Conservation (phyloP, 306 rosid species). For the Echinosophora koreensis region DNA sequence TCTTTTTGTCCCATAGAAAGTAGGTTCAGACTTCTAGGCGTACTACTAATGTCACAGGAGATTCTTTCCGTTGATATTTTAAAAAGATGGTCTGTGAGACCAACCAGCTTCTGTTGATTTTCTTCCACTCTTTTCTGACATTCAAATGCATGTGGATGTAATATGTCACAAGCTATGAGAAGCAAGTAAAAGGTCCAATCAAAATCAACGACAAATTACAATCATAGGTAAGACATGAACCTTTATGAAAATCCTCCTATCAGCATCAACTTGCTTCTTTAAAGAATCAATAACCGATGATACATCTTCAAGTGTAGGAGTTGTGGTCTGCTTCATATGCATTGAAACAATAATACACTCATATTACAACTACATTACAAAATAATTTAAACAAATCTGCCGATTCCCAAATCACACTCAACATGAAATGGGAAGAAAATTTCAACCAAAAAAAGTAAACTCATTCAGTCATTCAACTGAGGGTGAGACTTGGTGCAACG, state of each 20-base stretch:
- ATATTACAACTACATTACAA: neutral
- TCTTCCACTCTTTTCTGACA: constrained; percentile 84
- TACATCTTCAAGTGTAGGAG: constrained; percentile 61
- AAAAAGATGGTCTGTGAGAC: constrained; percentile 63
- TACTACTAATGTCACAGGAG: constrained; percentile 44
- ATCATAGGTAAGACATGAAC: constrained; percentile 50
- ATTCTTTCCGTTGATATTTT: constrained; percentile 71
- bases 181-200: constrained; percentile 26
- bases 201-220: constrained; percentile 33
- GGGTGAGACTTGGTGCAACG: too few species aligned
- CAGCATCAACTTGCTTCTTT: constrained; percentile 76
- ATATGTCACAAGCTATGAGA: neutral
- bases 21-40: constrained; percentile 59
- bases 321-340: constrained; percentile 58
- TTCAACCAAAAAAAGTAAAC: neutral
- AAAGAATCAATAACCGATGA: constrained; percentile 69
- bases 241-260: constrained; percentile 67
- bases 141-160: constrained; percentile 9
- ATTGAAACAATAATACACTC: constrained; percentile 21
- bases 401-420: neutral
- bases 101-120: constrained; percentile 73
- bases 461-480: neutral
- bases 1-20: constrained; percentile 85
- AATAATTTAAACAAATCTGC: neutral
- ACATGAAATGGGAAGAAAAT: neutral